These are phyloP conservation scores for Aplosporella prunicola DNA, from an alignment of 2,329 filamentous ascomycete genomes.

Conservation along the genomic window DNA sequence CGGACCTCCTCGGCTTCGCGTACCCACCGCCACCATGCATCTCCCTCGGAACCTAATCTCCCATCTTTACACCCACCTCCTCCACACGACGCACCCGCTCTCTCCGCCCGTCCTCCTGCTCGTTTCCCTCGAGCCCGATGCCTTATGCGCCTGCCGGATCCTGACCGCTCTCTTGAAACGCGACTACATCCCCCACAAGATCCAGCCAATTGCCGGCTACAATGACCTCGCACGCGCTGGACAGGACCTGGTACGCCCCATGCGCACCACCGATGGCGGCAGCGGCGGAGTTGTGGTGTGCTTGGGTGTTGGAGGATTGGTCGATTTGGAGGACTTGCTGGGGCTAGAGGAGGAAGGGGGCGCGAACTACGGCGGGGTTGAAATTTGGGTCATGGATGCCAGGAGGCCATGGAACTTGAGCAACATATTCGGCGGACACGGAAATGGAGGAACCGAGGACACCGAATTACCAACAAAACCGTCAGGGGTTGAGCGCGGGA, in stretches of 20 bases:
- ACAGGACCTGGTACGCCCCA: slow-evolving; percentile 67
- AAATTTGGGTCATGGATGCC: slow-evolving; percentile 90
- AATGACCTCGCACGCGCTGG: slow-evolving; percentile 75
- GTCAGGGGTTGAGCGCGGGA: slow-evolving; percentile 61
- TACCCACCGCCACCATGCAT: slow-evolving; percentile 63
- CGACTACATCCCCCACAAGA: slow-evolving; percentile 97
- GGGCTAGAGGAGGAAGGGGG: slow-evolving; percentile 62
- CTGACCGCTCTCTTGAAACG: slow-evolving; percentile 87
- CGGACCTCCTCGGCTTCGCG: too few species aligned
- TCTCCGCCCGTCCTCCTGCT: slow-evolving; percentile 87
- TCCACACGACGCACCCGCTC: slow-evolving; percentile 77
- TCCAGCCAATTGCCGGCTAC: slow-evolving; percentile 90
- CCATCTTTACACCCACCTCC: slow-evolving; percentile 82
- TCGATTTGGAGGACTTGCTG: slow-evolving; percentile 73
- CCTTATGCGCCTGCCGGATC: slow-evolving; percentile 90
- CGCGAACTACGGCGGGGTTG: slow-evolving; percentile 66
- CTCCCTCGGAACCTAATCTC: slow-evolving; percentile 82
- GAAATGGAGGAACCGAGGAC: background rate
- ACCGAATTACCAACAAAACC: slow-evolving; percentile 25
- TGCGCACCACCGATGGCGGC: slow-evolving; percentile 78
- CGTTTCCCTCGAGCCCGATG: slow-evolving; percentile 87
- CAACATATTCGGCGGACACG: slow-evolving; percentile 73
- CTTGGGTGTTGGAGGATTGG: slow-evolving; percentile 82
- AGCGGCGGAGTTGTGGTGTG: slow-evolving; percentile 85
- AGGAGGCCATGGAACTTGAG: slow-evolving; percentile 88